Conservation (phyloP, 2,329 filamentous ascomycete species). For the Botryotinia globosa region DNA sequence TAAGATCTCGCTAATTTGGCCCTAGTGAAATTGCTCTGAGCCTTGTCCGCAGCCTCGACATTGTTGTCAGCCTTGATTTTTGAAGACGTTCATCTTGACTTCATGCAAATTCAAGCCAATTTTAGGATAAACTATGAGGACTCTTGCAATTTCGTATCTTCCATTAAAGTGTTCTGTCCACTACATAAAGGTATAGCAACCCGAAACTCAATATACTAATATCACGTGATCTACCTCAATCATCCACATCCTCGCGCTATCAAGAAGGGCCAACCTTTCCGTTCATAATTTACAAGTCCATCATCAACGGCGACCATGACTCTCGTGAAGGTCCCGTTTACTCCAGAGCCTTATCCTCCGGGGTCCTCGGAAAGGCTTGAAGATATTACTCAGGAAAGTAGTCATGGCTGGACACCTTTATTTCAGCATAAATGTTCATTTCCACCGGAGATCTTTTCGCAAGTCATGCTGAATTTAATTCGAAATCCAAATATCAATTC, state of each 20-base stretch:
- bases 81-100: background rate
- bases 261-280: background rate
- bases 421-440: conserved; percentile 60
- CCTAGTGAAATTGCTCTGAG: background rate
- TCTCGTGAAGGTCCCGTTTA: conserved; percentile 17
- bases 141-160: too few species aligned
- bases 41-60: conserved; percentile 2
- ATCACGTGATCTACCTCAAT: background rate
- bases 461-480: conserved; percentile 71
- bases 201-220: fast-evolving
- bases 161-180: too few species aligned
- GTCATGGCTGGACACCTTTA: conserved; percentile 50
- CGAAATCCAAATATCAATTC: conserved; percentile 79
- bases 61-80: conserved; percentile 1
- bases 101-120: background rate
- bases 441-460: conserved; percentile 57
- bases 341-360: conserved; percentile 31
- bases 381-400: conserved; percentile 37
- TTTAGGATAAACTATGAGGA: background rate
- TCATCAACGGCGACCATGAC: conserved; percentile 20
- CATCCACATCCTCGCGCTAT: background rate
- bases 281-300: background rate
- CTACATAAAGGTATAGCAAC: background rate
- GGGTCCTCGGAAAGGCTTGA: conserved; percentile 40
- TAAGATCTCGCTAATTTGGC: conserved; percentile 21